Percentiles rank a stretch among this genome's conserved stretches.
These are phyloP conservation scores for Hygrocybe punicea DNA, from an alignment of 768 basidiomycete species.

Conservation along the genomic window DNA sequence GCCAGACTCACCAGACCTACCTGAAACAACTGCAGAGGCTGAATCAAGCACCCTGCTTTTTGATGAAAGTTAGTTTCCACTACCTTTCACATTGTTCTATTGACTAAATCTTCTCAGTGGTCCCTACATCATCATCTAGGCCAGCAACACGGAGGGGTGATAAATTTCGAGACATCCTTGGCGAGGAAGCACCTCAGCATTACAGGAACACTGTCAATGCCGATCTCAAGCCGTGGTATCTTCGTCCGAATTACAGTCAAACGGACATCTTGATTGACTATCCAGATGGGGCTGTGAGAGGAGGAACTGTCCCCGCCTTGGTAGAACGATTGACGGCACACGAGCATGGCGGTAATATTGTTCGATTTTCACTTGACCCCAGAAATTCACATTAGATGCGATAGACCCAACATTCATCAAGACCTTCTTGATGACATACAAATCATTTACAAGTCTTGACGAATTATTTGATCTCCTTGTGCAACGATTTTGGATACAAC, in stretches of 20 bases:
- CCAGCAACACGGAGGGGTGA: constrained; percentile 28
- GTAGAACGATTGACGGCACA: constrained; percentile 91
- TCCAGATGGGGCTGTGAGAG: constrained; percentile 77
- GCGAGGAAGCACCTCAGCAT: constrained; percentile 39
- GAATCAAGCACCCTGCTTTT: constrained; percentile 31
- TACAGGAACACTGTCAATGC: constrained; percentile 44
- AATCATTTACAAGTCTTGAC: constrained; percentile 83
- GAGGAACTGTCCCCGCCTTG: constrained; percentile 80
- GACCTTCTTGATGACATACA: constrained; percentile 94
- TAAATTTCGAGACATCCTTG: constrained; percentile 70
- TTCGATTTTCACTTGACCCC: constrained; percentile 4
- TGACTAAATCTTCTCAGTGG: constrained; percentile 7
- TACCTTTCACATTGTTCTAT: background rate
- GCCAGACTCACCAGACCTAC: constrained; percentile 5
- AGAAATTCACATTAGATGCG: constrained; percentile 5
- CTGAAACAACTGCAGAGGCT: constrained; percentile 5
- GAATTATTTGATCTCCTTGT: constrained; percentile 81
- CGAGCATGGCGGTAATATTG: constrained; percentile 68
- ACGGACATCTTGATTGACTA: constrained; percentile 77
- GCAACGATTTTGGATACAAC: constrained; percentile 71
- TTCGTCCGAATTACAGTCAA: constrained; percentile 74
- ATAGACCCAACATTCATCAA: constrained; percentile 76
- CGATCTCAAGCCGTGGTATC: constrained; percentile 71
- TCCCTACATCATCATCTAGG: constrained; percentile 32
- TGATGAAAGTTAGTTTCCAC: constrained; percentile 38